Conservation (phyloP, 169 alveolate genomes). For the Plasmodium knowlesi region DNA sequence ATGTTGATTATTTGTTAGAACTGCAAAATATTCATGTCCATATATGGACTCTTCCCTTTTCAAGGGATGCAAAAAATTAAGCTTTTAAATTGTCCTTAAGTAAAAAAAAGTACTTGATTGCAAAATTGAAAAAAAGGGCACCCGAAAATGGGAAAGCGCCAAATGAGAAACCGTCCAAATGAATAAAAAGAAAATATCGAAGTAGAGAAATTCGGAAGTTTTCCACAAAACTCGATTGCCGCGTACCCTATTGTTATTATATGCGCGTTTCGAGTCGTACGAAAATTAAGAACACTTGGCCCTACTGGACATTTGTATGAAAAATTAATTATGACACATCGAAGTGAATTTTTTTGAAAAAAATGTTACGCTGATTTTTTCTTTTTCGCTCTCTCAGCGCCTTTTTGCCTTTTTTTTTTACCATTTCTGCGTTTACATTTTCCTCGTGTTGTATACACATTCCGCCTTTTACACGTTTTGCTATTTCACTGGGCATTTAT, state of each 20-base stretch:
- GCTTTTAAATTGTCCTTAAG: background rate
- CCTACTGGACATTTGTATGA: background rate
- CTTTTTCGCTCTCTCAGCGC: background rate
- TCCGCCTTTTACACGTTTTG: background rate
- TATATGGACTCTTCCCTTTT: background rate
- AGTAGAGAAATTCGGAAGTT: background rate
- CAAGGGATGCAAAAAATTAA: background rate
- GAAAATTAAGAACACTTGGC: background rate
- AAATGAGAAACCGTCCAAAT: background rate
- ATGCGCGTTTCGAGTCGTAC: background rate
- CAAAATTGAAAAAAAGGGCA: background rate
- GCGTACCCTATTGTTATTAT: background rate
- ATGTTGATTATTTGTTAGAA: background rate
- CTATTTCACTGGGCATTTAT: background rate
- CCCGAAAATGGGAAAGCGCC: background rate
- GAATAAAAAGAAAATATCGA: background rate
- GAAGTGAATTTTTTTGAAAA: background rate
- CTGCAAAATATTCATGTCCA: background rate
- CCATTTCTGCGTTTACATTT: background rate
- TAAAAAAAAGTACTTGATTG: background rate
- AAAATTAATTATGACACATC: background rate
- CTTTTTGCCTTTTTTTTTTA: background rate
- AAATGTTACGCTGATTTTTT: background rate
- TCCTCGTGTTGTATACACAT: background rate
- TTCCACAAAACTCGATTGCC: background rate